Evolutionary conservation across 2,329 filamentous ascomycete species (phyloP).

Genomic region (Rutstroemia sp.): DNA sequence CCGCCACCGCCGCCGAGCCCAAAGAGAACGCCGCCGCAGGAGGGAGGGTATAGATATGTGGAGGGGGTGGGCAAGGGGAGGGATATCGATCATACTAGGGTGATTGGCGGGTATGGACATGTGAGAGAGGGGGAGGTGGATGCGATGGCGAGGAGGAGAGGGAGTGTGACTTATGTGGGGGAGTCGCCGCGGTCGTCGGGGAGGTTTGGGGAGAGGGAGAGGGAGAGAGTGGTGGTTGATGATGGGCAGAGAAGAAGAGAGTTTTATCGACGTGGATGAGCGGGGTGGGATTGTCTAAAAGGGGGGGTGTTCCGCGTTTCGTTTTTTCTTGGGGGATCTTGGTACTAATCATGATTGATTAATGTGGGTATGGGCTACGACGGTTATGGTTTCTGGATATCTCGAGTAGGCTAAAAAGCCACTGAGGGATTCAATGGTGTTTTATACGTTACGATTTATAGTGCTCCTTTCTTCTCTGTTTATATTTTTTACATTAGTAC

Average conservation of each 20-base stretch:
- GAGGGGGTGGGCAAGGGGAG: background rate
- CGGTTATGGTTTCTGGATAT: too few species aligned
- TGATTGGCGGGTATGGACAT: background rate
- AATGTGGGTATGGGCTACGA: too few species aligned
- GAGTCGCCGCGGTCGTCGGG: background rate
- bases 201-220: background rate
- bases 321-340: too few species aligned
- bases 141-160: background rate
- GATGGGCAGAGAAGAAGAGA: conserved; percentile 1
- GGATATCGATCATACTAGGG: background rate
- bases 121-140: background rate
- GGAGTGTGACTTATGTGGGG: background rate
- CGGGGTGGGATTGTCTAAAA: too few species aligned
- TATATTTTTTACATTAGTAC: too few species aligned
- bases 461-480: too few species aligned
- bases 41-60: conserved; percentile 1
- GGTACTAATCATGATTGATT: too few species aligned
- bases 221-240: background rate
- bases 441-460: too few species aligned
- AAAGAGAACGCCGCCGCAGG: background rate
- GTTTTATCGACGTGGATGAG: background rate
- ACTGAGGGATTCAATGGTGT: too few species aligned
- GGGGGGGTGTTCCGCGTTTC: too few species aligned
- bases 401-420: too few species aligned
- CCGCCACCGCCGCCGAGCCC: background rate